Evolutionary conservation across 2,329 filamentous ascomycete species (phyloP).

Genomic region (Tolypocladium sp.): DNA sequence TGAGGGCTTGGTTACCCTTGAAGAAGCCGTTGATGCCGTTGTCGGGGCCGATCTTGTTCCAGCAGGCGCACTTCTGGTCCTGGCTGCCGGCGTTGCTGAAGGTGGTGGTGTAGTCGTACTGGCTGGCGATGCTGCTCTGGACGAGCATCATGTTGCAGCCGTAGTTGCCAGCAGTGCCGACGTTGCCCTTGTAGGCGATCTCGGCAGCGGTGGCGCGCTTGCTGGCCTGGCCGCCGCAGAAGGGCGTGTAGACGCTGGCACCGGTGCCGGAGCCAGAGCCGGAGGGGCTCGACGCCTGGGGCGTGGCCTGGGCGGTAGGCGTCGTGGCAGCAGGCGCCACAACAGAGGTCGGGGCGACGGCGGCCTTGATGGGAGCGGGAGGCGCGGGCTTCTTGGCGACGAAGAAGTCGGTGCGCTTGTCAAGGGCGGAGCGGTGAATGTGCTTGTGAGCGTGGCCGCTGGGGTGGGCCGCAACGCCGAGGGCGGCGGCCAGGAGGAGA

Average conservation of each 20-base stretch:
- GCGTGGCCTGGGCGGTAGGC: constrained; percentile 3
- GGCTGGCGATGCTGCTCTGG: constrained; percentile 18
- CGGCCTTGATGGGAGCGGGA: constrained; percentile 8
- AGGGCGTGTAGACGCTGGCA: constrained; percentile 11
- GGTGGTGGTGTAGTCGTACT: constrained; percentile 35
- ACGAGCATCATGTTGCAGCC: constrained; percentile 45
- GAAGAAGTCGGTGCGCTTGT: constrained; percentile 22
- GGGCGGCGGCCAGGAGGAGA: constrained; percentile 27
- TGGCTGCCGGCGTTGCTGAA: constrained; percentile 28
- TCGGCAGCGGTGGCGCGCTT: constrained; percentile 39
- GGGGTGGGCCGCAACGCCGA: constrained; percentile 32
- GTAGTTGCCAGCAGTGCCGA: constrained; percentile 28
- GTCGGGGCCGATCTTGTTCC: constrained; percentile 42
- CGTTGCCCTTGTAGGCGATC: constrained; percentile 39
- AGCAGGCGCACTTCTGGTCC: constrained; percentile 32
- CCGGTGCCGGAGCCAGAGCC: constrained; percentile 9
- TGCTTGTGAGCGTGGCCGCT: constrained; percentile 27
- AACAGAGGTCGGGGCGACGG: constrained; percentile 1
- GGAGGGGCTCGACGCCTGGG: constrained; percentile 1
- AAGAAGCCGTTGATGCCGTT: constrained; percentile 39
- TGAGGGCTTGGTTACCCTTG: constrained; percentile 27
- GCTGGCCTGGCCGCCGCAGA: constrained; percentile 24
- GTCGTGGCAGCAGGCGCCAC: constrained; percentile 6
- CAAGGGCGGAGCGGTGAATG: constrained; percentile 18
- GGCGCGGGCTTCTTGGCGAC: constrained; percentile 22